Conservation (phyloP, 148 eudicot genomes). For the Vaccinium myrtillus region DNA sequence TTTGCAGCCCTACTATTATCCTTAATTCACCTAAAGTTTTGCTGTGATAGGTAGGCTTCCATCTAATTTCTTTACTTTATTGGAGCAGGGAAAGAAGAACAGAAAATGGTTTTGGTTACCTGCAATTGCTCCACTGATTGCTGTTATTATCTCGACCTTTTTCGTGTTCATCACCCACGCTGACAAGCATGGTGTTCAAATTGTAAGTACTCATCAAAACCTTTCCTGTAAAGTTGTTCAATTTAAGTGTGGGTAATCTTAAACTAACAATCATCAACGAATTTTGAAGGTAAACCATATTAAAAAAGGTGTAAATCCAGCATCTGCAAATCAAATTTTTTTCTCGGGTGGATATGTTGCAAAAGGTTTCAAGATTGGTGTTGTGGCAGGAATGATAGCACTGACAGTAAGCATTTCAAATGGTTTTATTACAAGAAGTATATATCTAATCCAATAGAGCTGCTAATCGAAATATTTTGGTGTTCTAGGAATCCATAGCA, state of each 20-base stretch:
- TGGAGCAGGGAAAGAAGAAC: conserved; percentile 70
- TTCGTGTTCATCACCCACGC: conserved; percentile 65
- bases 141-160: conserved; percentile 70
- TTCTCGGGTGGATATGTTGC: conserved; percentile 50
- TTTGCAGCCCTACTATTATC: not conserved
- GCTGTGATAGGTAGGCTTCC: not conserved
- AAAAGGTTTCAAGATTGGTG: conserved; percentile 69
- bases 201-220: conserved; percentile 37
- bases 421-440: not conserved
- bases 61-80: not conserved
- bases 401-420: conserved; percentile 50
- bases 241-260: not conserved
- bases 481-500: conserved; percentile 74
- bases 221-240: not conserved
- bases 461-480: not conserved
- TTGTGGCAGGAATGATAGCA: conserved; percentile 64
- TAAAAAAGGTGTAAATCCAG: conserved; percentile 59
- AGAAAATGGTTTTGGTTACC: conserved; percentile 83
- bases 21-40: not conserved
- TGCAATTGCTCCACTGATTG: conserved; percentile 78
- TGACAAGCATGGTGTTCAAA: conserved; percentile 66
- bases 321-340: conserved; percentile 50
- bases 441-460: not conserved
- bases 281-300: conserved; percentile 60
- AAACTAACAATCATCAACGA: not conserved